Conservation (phyloP, 202 grass and related monocot genomes). For the Setaria italica region DNA sequence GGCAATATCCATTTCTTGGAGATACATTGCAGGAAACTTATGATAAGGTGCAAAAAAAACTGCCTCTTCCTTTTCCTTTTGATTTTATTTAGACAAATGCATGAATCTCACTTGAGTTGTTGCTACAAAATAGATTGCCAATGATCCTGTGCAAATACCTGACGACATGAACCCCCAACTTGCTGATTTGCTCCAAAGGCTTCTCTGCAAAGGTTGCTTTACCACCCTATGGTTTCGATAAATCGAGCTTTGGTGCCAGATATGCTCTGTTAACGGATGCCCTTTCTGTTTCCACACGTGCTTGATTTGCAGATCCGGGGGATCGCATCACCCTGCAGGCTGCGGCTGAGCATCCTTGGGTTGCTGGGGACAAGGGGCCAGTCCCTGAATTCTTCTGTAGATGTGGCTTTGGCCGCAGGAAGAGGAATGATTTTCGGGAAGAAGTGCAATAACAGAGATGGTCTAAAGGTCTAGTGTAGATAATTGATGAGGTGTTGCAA, state of each 20-base stretch:
- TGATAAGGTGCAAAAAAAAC: constrained; percentile 61
- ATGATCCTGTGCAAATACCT: constrained; percentile 63
- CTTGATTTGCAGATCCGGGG: constrained; percentile 61
- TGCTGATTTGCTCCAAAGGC: constrained; percentile 68
- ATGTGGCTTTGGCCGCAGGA: constrained; percentile 60
- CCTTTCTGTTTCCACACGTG: neutral
- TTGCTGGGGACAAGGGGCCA: constrained; percentile 64
- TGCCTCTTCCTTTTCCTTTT: neutral
- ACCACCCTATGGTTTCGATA: constrained; percentile 29
- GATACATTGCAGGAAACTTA: constrained; percentile 86
- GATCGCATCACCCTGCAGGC: constrained; percentile 70
- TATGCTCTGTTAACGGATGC: neutral
- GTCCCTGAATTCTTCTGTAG: constrained; percentile 68
- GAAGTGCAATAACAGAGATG: constrained; percentile 36
- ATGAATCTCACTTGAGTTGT: constrained; percentile 18
- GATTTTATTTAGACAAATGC: neutral
- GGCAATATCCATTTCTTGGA: constrained; percentile 88
- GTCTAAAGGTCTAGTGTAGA: constrained; percentile 39
- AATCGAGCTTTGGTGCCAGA: neutral
- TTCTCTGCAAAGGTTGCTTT: constrained; percentile 86
- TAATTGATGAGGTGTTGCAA: constrained; percentile 19
- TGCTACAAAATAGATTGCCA: constrained; percentile 61
- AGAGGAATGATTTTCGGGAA: constrained; percentile 28
- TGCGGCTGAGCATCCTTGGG: constrained; percentile 80
- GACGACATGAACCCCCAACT: constrained; percentile 67